phyloP scores from a whole-genome alignment of 441 rosid genomes.

The Cnidoscolus chayamansa region DNA sequence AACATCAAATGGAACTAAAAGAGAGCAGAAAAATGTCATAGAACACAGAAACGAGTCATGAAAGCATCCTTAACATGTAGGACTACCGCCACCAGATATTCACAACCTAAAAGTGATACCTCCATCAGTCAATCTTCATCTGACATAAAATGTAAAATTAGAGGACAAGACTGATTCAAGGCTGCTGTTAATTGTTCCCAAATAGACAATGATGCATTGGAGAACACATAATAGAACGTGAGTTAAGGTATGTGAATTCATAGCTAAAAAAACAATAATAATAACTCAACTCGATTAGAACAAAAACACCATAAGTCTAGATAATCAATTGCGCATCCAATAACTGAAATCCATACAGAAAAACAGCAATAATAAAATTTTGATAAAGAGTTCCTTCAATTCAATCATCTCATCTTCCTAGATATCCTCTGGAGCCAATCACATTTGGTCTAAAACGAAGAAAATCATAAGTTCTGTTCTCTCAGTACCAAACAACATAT shows the following conservation, averaged over 20 bases:
- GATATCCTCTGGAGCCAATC: not conserved
- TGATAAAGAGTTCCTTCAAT: not conserved
- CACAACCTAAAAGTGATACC: not conserved
- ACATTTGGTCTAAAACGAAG: not conserved
- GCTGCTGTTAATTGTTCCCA: not conserved
- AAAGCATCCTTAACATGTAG: constrained; percentile 1
- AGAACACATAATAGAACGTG: not conserved
- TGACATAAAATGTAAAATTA: not conserved
- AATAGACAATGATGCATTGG: not conserved
- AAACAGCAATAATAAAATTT: not conserved
- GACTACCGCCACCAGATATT: not conserved
- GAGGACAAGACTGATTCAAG: not conserved
- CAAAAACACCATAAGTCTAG: not conserved
- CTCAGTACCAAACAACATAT: not conserved
- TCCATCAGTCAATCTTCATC: not conserved
- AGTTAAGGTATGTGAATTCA: not conserved
- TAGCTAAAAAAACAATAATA: not conserved
- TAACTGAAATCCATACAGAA: not conserved
- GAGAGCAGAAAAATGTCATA: not conserved
- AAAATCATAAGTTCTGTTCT: not conserved
- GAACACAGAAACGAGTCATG: not conserved
- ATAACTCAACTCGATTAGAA: not conserved
- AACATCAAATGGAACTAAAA: not conserved
- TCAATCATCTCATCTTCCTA: not conserved
- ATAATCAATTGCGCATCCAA: not conserved